Evolutionary conservation across 352 stramenopile genomes (phyloP), one percentile per base, ranked within the genome.

Genomic region (Globisporangium canariense): DNA sequence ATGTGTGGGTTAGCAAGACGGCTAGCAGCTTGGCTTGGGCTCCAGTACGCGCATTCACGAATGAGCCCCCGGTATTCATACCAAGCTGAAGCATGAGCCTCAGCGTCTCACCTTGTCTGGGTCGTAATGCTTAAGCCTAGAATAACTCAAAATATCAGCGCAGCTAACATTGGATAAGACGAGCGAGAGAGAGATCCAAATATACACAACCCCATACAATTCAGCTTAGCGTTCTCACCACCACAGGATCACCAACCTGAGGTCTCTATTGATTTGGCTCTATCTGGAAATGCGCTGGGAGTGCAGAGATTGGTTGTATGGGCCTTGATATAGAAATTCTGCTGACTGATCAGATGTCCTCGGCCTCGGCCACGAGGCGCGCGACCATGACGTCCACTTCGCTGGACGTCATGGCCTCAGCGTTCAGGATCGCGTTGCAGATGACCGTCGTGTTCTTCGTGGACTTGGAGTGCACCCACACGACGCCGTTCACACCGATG

Each of bases 381-480:
- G 78, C 64, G 54, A 96, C 85, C 84, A 97, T 96, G 40, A 79
- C 76, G 41, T 91, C 73, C 28, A 88, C 71, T 62, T 96, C 80
- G 59, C 74, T 88, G 14, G 70, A 47, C 60, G 77, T 96, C 97
- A 86, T 92, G 20, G 74, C 70, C 77, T 97, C 90, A 8, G 83
- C 93, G 69, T 96, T 96, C 60, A 93, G 80, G 59, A 97, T 90
- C 46, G 87, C 88, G 62, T 97, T 97, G 36, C 76, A 78, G 45
- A 97, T 86, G 67, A 97, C 76, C 41, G 84, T 91, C 43, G 90
- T 95, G 64, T 93, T 80, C 67, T 93, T 88, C 10, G 73, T 81
- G n/a, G 79, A 81, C 59, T 78, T 80, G 20, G 90, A 91, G 71
- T 99, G 95, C 18, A 99, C 83, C 96, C 97, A 99, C 40, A 99